Evolutionary conservation across 2,329 filamentous ascomycete species (phyloP).

Genomic region (Pyrenochaeta sp.): DNA sequence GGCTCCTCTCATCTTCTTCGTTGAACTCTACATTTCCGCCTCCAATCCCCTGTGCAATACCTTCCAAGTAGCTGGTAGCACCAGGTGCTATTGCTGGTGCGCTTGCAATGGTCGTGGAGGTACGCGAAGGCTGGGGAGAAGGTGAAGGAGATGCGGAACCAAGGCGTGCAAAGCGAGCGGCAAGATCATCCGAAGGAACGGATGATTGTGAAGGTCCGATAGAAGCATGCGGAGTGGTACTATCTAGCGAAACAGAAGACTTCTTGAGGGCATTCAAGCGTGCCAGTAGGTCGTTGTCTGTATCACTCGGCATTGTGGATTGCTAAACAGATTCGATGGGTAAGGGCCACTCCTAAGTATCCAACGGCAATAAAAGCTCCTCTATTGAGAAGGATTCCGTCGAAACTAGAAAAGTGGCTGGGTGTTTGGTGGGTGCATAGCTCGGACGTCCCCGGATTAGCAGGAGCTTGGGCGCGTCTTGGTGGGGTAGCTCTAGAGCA

Average conservation of each 20-base stretch:
- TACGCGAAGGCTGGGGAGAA: slow-evolving; percentile 35
- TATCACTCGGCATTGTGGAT: slow-evolving; percentile 25
- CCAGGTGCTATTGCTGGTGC: slow-evolving; percentile 38
- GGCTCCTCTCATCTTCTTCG: slow-evolving; percentile 52
- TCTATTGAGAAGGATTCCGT: background rate
- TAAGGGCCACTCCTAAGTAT: too few relatives aligned
- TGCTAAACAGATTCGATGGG: too few relatives aligned
- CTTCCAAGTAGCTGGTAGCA: slow-evolving; percentile 45
- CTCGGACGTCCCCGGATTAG: slow-evolving; percentile 29
- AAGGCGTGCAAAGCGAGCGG: slow-evolving; percentile 47
- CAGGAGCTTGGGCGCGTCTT: slow-evolving; percentile 13
- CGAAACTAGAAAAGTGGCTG: background rate
- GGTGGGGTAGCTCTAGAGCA: slow-evolving; percentile 24
- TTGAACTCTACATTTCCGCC: slow-evolving; percentile 36
- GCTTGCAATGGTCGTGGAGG: slow-evolving; percentile 20
- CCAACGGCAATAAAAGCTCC: background rate
- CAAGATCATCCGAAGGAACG: slow-evolving; percentile 40
- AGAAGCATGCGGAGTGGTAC: slow-evolving; percentile 27
- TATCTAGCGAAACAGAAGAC: slow-evolving; percentile 48
- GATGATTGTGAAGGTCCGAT: slow-evolving; percentile 15
- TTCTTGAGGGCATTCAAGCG: slow-evolving; percentile 59
- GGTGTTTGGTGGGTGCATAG: slow-evolving; percentile 7
- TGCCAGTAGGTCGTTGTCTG: slow-evolving; percentile 55
- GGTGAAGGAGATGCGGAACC: slow-evolving; percentile 36
- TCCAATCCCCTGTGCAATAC: slow-evolving; percentile 38